phyloP scores from a whole-genome alignment of 768 basidiomycete genomes.

The Tulasnella sp. region DNA sequence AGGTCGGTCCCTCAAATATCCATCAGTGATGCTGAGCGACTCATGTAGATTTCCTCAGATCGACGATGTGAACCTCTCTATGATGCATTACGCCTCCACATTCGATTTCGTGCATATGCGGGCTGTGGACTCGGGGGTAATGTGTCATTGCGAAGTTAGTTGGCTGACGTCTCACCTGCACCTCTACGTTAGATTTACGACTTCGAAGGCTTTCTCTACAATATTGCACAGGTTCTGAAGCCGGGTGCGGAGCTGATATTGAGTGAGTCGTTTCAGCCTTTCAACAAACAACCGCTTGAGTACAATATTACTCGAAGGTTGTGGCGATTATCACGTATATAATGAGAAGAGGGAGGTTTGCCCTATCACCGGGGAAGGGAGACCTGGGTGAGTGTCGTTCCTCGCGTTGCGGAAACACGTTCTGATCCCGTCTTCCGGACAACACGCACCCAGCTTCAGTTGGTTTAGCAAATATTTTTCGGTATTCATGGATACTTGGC shows the following conservation, averaged over 20 bases:
- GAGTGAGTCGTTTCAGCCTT: not conserved
- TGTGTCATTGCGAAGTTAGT: not conserved
- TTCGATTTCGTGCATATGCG: conserved; percentile 13
- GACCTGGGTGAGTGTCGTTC: not conserved
- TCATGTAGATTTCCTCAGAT: too few species aligned
- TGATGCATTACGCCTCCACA: not conserved
- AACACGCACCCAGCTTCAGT: not conserved
- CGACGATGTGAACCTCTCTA: conserved; percentile 12
- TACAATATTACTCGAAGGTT: not conserved
- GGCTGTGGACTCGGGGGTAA: conserved; percentile 6
- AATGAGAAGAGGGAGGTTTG: not conserved
- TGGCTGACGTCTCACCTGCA: not conserved
- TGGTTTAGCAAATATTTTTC: conserved; percentile 2
- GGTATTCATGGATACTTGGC: not conserved
- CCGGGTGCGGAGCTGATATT: conserved; percentile 8
- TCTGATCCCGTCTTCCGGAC: not conserved
- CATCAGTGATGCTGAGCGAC: too few species aligned
- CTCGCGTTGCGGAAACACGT: not conserved
- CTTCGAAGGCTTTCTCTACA: conserved; percentile 9
- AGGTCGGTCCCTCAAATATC: not conserved
- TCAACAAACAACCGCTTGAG: not conserved
- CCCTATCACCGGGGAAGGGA: not conserved
- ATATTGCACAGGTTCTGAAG: conserved; percentile 1
- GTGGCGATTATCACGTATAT: conserved; percentile 11
- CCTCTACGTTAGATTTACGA: conserved; percentile 1